Base-by-base conservation (phyloP, 306 rosid species). In the Trifolium subterraneum region DNA sequence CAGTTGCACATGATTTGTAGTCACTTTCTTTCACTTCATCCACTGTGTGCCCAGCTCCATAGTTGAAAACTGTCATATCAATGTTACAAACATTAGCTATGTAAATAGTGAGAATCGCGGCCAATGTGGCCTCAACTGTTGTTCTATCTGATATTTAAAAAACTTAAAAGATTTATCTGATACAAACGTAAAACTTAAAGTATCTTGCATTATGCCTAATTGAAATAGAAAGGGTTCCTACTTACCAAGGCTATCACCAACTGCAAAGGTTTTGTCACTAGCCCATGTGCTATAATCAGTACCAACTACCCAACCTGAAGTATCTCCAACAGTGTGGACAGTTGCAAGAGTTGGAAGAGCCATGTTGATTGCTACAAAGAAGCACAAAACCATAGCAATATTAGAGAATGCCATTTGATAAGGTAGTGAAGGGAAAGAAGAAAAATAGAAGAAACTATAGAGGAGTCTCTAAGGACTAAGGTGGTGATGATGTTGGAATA, bases 191-290 rank as follows among this genome's bases (percentile, higher is more conserved):
- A n/a, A n/a, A n/a, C n/a, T n/a, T n/a, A n/a, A n/a, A n/a, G n/a
- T n/a, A n/a, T n/a, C n/a, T n/a, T n/a, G n/a, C n/a, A n/a, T n/a
- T n/a, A n/a, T n/a, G n/a, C n/a, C n/a, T n/a, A 68, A 9, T 41
- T 23, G 16, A 20, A 20, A 59, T 8, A 9, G 36, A 11, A 7
- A 66, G 11, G 9, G 3, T 5, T 1, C 7, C 68, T 42, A 89
- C 83, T 86, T 59, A 94, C 99, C 88, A 0, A 94, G 84, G 75
- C 64, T 88, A 63, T 92, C 99, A 20, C 98, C 99, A 18, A 88
- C 90, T 2, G 4, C 48, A 56, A 94, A 90, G 58, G 88, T 82
- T 72, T 88, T 90, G 79, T 55, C 95, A 13, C 89, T 50, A 15
- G 88, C 71, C 99, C 99, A 94, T 19, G 96, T 79, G 78, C 74